Percentiles rank a stretch among this genome's conserved stretches.
Evolutionary conservation across 331 rosid species (phyloP).

Genomic region (Quercus lobata): DNA sequence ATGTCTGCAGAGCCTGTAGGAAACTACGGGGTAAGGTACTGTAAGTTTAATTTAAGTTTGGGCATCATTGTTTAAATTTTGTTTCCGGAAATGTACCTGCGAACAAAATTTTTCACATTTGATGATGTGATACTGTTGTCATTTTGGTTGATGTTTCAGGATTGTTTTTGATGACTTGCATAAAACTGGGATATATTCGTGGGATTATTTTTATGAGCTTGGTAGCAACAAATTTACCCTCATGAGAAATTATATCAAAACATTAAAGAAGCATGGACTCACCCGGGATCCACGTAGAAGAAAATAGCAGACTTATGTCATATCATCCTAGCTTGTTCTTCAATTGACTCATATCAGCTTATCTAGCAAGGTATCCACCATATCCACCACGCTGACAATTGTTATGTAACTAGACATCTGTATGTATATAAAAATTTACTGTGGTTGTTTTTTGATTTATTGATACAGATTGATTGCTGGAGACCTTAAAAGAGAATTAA

Average conservation of each 20-base stretch:
- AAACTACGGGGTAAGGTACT: constrained; percentile 93
- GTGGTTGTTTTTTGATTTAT: background rate
- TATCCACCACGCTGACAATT: background rate
- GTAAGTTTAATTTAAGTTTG: background rate
- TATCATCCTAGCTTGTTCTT: constrained; percentile 4
- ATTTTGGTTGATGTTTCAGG: constrained; percentile 39
- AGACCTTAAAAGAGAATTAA: background rate
- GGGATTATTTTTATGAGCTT: constrained; percentile 68
- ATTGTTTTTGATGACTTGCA: constrained; percentile 82
- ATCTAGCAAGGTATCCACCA: background rate
- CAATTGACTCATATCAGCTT: background rate
- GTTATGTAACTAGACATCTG: background rate
- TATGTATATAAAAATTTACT: background rate
- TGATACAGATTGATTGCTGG: background rate
- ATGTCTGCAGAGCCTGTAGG: constrained; percentile 91
- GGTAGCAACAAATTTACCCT: constrained; percentile 75
- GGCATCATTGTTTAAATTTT: background rate
- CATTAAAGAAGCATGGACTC: constrained; percentile 66
- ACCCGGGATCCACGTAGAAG: constrained; percentile 70
- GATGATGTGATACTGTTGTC: constrained; percentile 15
- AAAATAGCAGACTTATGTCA: constrained; percentile 39
- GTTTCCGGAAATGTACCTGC: background rate
- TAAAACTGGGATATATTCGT: constrained; percentile 80
- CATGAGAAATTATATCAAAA: constrained; percentile 61
- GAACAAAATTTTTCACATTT: background rate